A percentile compares a stretch with the other conserved stretches of the same genome.
Conservation (phyloP, 2,329 filamentous ascomycete species). For the Tolypocladium sp. region DNA sequence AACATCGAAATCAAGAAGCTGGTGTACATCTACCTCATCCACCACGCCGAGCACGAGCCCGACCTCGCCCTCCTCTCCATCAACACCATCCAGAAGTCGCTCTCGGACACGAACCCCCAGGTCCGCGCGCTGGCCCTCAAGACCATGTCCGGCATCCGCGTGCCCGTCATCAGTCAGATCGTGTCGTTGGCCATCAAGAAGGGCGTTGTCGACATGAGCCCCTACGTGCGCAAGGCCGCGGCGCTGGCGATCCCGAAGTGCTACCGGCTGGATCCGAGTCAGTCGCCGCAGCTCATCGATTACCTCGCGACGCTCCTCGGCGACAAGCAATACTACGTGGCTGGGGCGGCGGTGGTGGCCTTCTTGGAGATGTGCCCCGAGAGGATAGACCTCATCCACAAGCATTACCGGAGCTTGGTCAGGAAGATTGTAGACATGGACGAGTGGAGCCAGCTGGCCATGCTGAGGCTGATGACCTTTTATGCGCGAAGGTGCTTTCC, state of each 20-base stretch:
- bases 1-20: constrained; percentile 96
- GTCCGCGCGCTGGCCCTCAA: constrained; percentile 85
- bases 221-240: constrained; percentile 84
- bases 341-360: constrained; percentile 81
- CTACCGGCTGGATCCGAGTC: constrained; percentile 80
- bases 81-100: constrained; percentile 97
- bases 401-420: constrained; percentile 76
- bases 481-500: constrained; percentile 90
- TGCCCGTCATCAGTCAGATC: constrained; percentile 96
- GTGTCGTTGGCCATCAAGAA: constrained; percentile 94
- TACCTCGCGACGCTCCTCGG: constrained; percentile 70
- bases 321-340: constrained; percentile 95
- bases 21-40: constrained; percentile 95
- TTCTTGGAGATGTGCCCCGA: constrained; percentile 87
- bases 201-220: constrained; percentile 87
- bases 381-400: constrained; percentile 78
- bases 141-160: constrained; percentile 95
- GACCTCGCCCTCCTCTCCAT: constrained; percentile 93
- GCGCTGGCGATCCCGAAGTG: constrained; percentile 94
- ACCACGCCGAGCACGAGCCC: constrained; percentile 92
- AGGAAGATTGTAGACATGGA: constrained; percentile 97
- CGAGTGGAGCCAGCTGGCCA: constrained; percentile 90
- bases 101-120: constrained; percentile 86
- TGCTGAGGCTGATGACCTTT: constrained; percentile 68
- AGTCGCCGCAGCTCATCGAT: constrained; percentile 75